These are phyloP conservation scores for Verticillium zaregamsianum DNA, from an alignment of 2,329 filamentous ascomycete genomes.

Conservation along the genomic window DNA sequence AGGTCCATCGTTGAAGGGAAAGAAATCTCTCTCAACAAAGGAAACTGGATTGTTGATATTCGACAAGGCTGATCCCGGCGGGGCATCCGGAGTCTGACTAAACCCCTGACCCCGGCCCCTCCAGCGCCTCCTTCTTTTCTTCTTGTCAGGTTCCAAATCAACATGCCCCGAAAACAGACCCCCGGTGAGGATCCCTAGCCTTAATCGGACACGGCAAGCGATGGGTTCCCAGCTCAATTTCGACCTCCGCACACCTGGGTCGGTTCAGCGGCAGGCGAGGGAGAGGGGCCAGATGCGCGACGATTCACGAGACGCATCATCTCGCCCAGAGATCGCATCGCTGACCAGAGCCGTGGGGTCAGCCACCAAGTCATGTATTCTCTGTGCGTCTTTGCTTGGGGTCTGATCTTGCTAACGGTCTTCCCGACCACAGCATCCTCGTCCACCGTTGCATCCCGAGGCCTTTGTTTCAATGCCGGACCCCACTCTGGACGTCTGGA, in stretches of 20 bases:
- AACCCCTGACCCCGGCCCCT: slow-evolving; percentile 10
- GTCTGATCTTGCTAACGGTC: slow-evolving; percentile 2
- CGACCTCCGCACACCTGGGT: background rate
- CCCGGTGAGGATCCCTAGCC: slow-evolving; percentile 15
- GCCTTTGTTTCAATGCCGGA: background rate
- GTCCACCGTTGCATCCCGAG: slow-evolving; percentile 1
- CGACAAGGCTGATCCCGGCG: slow-evolving; percentile 14
- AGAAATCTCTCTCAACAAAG: slow-evolving; percentile 7
- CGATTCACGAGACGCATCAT: background rate
- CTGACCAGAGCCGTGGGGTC: background rate
- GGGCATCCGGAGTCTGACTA: slow-evolving; percentile 6
- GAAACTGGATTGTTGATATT: slow-evolving; percentile 3
- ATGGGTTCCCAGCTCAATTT: slow-evolving; percentile 9
- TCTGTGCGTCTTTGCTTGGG: background rate
- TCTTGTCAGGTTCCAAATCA: slow-evolving; percentile 5
- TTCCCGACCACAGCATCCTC: background rate
- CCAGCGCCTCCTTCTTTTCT: background rate
- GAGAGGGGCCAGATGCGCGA: background rate
- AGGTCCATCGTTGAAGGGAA: slow-evolving; percentile 10
- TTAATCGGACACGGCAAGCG: slow-evolving; percentile 5
- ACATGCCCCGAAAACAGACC: slow-evolving; percentile 8
- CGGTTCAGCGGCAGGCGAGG: background rate
- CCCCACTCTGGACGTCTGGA: background rate
- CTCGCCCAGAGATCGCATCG: background rate
- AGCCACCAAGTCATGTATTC: background rate